phyloP scores from a whole-genome alignment of 2,329 filamentous ascomycete species.

The Scytalidium sp. region DNA sequence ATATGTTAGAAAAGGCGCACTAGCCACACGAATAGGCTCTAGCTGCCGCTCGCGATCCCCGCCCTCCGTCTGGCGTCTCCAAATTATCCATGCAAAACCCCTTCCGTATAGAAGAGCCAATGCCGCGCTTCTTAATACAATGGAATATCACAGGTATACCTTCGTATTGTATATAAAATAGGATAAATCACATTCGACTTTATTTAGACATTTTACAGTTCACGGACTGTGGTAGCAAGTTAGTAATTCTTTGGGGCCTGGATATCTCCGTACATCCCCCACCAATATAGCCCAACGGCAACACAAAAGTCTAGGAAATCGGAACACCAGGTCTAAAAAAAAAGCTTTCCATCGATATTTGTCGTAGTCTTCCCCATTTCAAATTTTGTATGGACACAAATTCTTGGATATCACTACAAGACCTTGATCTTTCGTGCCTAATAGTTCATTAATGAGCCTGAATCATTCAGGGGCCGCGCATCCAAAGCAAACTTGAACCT shows the following conservation, averaged over 20 bases:
- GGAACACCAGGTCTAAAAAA: slow-evolving; percentile 14
- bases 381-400: neutral
- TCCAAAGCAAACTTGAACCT: neutral
- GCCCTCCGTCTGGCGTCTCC: neutral
- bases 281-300: slow-evolving; percentile 6
- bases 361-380: neutral
- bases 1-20: no score
- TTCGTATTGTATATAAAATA: neutral
- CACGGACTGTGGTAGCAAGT: neutral
- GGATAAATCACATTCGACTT: neutral
- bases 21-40: neutral
- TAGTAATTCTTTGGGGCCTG: neutral
- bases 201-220: neutral
- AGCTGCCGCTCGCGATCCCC: neutral
- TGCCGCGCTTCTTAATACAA: neutral
- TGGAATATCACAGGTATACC: neutral
- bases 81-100: neutral
- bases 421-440: neutral
- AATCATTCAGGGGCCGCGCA: neutral
- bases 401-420: neutral
- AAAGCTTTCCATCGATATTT: neutral
- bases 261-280: neutral
- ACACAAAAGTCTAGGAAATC: slow-evolving; percentile 9
- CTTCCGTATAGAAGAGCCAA: neutral
- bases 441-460: neutral